These are phyloP conservation scores for Arthrobotrys megalospora DNA, from an alignment of 2,329 filamentous ascomycete genomes.

Conservation along the genomic window DNA sequence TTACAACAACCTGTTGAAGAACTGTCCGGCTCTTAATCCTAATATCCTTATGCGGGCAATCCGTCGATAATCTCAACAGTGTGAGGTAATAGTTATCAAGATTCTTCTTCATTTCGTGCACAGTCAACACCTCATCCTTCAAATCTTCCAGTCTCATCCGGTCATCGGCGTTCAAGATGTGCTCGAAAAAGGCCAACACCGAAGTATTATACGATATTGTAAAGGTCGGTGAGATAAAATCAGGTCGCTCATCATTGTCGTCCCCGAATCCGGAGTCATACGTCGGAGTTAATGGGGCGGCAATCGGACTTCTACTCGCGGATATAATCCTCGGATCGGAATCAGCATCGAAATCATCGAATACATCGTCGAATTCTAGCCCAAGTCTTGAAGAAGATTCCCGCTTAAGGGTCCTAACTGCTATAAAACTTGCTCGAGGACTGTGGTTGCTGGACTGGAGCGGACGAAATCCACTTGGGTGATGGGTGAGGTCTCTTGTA, in stretches of 20 bases:
- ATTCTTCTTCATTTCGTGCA: conserved; percentile 64
- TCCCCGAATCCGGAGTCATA: conserved; percentile 51
- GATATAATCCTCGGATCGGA: conserved; percentile 54
- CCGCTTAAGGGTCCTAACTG: conserved; percentile 37
- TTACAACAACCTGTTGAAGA: conserved; percentile 62
- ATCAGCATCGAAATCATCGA: conserved; percentile 56
- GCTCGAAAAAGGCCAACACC: conserved; percentile 46
- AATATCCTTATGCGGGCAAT: conserved; percentile 63
- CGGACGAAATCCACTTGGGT: conserved; percentile 54
- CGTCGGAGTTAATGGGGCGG: conserved; percentile 50
- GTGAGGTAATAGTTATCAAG: conserved; percentile 63
- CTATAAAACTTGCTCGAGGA: conserved; percentile 50
- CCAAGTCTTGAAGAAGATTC: conserved; percentile 55
- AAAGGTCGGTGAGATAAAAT: conserved; percentile 58
- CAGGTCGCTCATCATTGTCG: conserved; percentile 38
- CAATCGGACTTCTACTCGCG: conserved; percentile 47
- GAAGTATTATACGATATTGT: conserved; percentile 55
- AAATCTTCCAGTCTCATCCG: conserved; percentile 53
- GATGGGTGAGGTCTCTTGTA: conserved; percentile 42
- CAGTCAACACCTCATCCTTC: conserved; percentile 62
- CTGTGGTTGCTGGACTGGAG: conserved; percentile 49
- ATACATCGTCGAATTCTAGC: conserved; percentile 59
- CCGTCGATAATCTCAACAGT: conserved; percentile 62
- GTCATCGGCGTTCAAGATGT: conserved; percentile 44
- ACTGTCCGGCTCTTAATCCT: conserved; percentile 62